phyloP scores from a whole-genome alignment of 1,284 basidiomycete species.

The Prillingera fragicola region DNA sequence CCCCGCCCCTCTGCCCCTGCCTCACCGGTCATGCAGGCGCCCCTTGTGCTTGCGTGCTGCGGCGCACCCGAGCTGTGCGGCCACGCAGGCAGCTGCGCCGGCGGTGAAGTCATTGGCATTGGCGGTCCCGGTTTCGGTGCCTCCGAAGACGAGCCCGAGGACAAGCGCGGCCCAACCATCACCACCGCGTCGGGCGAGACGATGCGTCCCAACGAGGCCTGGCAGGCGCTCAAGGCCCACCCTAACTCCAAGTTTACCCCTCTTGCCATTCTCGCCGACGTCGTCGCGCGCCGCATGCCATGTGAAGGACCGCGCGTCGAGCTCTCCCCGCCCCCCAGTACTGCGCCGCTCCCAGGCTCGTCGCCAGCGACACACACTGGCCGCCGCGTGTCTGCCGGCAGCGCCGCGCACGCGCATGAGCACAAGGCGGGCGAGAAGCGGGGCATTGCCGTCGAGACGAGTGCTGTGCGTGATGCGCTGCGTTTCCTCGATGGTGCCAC shows the following conservation, averaged over 20 bases:
- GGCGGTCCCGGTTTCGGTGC: conserved; percentile 3
- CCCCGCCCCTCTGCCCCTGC: neutral
- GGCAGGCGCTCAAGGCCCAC: conserved; percentile 79
- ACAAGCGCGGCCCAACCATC: neutral
- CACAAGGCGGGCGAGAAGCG: conserved; percentile 48
- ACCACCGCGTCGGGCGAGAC: conserved; percentile 47
- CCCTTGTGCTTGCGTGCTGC: conserved; percentile 36
- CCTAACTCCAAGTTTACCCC: conserved; percentile 79
- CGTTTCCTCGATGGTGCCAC: conserved; percentile 58
- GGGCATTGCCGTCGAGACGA: conserved; percentile 66
- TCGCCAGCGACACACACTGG: neutral
- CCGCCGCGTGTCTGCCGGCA: neutral
- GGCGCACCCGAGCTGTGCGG: conserved; percentile 40
- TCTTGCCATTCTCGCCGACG: conserved; percentile 73
- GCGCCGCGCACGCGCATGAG: neutral
- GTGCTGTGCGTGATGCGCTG: conserved; percentile 71
- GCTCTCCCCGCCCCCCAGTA: conserved; percentile 51
- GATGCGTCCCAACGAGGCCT: conserved; percentile 75
- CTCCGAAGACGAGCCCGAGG: neutral
- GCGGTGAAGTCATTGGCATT: conserved; percentile 22
- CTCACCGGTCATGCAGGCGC: conserved; percentile 18
- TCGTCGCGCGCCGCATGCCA: conserved; percentile 73
- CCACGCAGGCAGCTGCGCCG: conserved; percentile 24
- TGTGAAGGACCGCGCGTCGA: conserved; percentile 68
- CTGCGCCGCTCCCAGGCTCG: conserved; percentile 29